These are phyloP conservation scores for Strobilomyces echinocephalus DNA, from an alignment of 768 basidiomycete genomes.

Conservation along the genomic window DNA sequence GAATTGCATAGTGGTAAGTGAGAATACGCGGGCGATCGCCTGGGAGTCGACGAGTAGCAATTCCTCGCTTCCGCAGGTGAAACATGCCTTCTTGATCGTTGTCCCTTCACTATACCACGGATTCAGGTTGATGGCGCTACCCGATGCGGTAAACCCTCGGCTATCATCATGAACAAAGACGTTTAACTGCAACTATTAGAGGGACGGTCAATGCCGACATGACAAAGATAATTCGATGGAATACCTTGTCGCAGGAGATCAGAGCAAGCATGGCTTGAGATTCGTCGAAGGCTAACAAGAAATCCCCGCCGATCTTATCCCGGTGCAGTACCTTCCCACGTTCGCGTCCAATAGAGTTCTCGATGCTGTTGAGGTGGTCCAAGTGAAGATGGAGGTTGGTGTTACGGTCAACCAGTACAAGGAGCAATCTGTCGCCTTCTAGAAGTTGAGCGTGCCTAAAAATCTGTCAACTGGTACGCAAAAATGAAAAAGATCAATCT, in stretches of 20 bases:
- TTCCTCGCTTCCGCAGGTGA: conserved; percentile 50
- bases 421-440: conserved; percentile 35
- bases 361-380: conserved; percentile 33
- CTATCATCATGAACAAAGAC: conserved; percentile 47
- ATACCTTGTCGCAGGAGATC: conserved; percentile 41
- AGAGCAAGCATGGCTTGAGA: conserved; percentile 44
- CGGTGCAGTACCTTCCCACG: conserved; percentile 35
- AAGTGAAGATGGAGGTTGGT: conserved; percentile 35
- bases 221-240: not conserved
- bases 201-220: not conserved
- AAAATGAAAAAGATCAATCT: not conserved
- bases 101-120: conserved; percentile 42
- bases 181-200: conserved; percentile 40
- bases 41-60: conserved; percentile 45
- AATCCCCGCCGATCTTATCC: conserved; percentile 44
- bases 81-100: conserved; percentile 36
- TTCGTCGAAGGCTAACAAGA: conserved; percentile 50
- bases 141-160: conserved; percentile 40
- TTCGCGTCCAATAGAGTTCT: conserved; percentile 31
- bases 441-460: conserved; percentile 40
- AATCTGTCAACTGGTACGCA: not conserved
- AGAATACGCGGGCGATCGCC: conserved; percentile 45
- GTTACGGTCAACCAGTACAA: conserved; percentile 34
- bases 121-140: conserved; percentile 38
- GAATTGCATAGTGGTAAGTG: conserved; percentile 50